Evolutionary conservation across 192 early-diverging fungal species (phyloP).

Genomic region (Ramicandelaber brevisporus): DNA sequence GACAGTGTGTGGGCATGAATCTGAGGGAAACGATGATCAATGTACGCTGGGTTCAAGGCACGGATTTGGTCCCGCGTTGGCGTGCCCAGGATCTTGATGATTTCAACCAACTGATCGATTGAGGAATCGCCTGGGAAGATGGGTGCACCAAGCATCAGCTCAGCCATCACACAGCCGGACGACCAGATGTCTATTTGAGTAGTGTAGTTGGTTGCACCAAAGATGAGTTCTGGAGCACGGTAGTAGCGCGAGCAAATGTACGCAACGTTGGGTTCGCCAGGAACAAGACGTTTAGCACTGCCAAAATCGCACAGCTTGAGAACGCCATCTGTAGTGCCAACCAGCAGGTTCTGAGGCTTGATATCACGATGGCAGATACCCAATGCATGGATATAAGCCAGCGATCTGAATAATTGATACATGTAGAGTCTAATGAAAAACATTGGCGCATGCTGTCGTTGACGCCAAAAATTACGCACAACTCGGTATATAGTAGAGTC

Average conservation of each 20-base stretch:
- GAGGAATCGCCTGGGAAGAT: slow-evolving; percentile 94
- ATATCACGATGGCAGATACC: slow-evolving; percentile 99
- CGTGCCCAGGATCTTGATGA: slow-evolving; percentile 97
- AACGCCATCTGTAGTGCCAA: slow-evolving; percentile 72
- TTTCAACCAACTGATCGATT: slow-evolving; percentile 96
- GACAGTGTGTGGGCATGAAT: slow-evolving; percentile 82
- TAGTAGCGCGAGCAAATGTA: slow-evolving; percentile 98
- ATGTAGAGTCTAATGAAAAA: slow-evolving; percentile 93
- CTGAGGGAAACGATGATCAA: slow-evolving; percentile 95
- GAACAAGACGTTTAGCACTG: slow-evolving; percentile 80
- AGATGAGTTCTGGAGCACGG: slow-evolving; percentile 89
- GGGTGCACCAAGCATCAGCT: slow-evolving; percentile 79
- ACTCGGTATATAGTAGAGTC: slow-evolving; percentile 96
- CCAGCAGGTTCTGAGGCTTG: slow-evolving; percentile 93
- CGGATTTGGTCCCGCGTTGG: slow-evolving; percentile 92
- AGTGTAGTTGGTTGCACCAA: slow-evolving; percentile 83
- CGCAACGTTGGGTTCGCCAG: slow-evolving; percentile 92
- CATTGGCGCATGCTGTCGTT: slow-evolving; percentile 88
- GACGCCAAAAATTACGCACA: slow-evolving; percentile 68
- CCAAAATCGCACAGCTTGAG: slow-evolving; percentile 98
- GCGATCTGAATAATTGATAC: slow-evolving; percentile 92
- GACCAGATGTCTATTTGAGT: slow-evolving; percentile 87
- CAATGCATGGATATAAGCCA: slow-evolving; percentile 87
- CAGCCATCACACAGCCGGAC: slow-evolving; percentile 87
- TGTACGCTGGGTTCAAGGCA: slow-evolving; percentile 95